Conservation (phyloP, 1,139 yeast genomes). For the Hyphopichia pseudoburtonii region DNA sequence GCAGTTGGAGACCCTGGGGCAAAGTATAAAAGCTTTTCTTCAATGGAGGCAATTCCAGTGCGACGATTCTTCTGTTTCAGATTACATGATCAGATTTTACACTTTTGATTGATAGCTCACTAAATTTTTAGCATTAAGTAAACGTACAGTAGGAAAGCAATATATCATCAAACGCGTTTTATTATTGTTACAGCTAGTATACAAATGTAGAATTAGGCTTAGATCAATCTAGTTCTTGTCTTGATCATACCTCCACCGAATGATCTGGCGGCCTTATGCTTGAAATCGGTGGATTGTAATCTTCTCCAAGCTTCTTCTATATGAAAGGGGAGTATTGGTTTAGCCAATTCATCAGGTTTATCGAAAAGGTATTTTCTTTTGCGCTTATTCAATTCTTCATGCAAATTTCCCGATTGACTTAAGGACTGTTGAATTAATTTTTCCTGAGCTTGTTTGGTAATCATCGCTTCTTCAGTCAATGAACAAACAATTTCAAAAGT, state of each 20-base stretch:
- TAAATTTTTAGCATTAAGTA: background rate
- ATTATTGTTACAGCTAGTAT: background rate
- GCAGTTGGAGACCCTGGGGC: constrained; percentile 12
- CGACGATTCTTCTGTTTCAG: constrained; percentile 10
- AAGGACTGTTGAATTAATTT: constrained; percentile 30
- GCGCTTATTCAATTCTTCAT: constrained; percentile 26
- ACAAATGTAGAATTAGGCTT: constrained; percentile 6
- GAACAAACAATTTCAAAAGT: constrained; percentile 97
- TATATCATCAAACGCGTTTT: background rate
- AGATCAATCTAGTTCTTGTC: constrained; percentile 43
- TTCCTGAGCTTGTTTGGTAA: constrained; percentile 72
- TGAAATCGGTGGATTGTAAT: constrained; percentile 61
- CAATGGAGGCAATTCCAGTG: constrained; percentile 40
- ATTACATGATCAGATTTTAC: constrained; percentile 2
- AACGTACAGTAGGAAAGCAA: background rate
- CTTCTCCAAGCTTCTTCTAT: constrained; percentile 91
- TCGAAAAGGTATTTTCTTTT: constrained; percentile 73
- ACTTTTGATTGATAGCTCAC: constrained; percentile 4
- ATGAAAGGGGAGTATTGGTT: constrained; percentile 81
- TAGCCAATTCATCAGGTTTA: constrained; percentile 84
- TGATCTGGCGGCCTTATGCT: constrained; percentile 65
- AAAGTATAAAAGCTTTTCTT: constrained; percentile 29
- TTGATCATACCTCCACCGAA: constrained; percentile 71
- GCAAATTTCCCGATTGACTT: constrained; percentile 21
- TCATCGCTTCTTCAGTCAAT: constrained; percentile 86